Evolutionary conservation across 768 basidiomycete species (phyloP), one percentile per base, ranked within the genome.

Genomic region (Termitomyces sp.): DNA sequence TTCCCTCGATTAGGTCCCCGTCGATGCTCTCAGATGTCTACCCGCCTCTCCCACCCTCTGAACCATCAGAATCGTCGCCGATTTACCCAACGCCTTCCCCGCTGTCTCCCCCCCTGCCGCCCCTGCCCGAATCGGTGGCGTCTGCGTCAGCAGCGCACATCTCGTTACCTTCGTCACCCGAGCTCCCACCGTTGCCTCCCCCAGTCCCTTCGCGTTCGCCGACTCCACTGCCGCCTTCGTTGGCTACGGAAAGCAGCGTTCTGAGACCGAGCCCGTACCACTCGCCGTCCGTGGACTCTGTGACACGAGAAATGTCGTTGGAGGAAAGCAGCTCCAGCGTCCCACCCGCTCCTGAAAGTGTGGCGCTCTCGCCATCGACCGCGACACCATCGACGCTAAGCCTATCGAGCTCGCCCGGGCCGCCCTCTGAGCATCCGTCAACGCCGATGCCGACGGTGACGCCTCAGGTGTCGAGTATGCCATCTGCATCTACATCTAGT

Each of bases 221-320:
- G 12, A 54, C 47, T 29, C 53, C 60, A 4, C 59, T 56, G 11
- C 58, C 53, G 3, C 29, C 17, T 4, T 58, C 57, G 11, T 23
- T 58, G 31, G 29, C 57, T 10, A 53, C 51, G 16, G 68, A 69
- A 47, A 70, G 67, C 23, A 58, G 69, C 48, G 63, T 68, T 7
- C 60, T 65, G 5, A 75, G 75, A 0, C 75, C 76, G 1, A 71
- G 71, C 3, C 72, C 75, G 0, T 53, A 71, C 34, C 69, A 61
- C 11, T 64, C 68, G 37, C 65, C 67, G 1, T 52, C 65, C 8
- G 59, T 52, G 32, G 53, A 50, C 29, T 63, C 64, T 23, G 37
- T 57, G 31, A 52, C 60, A 10, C 43, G 58, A 17, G 56, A 59
- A 12, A 25, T 59, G 14, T 60, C 57, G 2, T 58, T 56, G 10